A percentile compares a stretch with the other conserved stretches of the same genome.
These are phyloP conservation scores for Petunia secreta DNA, from an alignment of 257 asterid species.

Conservation along the genomic window DNA sequence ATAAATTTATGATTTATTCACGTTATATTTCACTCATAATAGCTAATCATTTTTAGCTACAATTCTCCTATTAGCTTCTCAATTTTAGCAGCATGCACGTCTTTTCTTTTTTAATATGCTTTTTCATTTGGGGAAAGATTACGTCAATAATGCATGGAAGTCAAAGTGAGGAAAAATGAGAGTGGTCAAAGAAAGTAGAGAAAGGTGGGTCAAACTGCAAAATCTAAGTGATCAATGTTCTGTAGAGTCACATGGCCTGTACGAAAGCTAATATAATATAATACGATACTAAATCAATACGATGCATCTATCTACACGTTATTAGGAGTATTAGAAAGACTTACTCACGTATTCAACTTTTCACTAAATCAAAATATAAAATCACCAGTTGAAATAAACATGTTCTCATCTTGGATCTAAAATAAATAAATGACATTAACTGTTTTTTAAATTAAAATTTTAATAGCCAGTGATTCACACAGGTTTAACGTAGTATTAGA, in stretches of 20 bases:
- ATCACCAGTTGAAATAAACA: no score
- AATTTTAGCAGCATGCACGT: not conserved
- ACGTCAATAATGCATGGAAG: not conserved
- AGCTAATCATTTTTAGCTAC: not conserved
- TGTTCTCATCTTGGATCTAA: no score
- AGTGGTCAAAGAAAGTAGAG: constrained; percentile 11
- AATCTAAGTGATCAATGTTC: constrained; percentile 13
- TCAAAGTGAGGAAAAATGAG: not conserved
- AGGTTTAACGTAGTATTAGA: no score
- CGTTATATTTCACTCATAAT: not conserved
- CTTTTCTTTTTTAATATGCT: not conserved
- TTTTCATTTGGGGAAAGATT: not conserved
- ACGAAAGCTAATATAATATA: not conserved
- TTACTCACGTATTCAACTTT: no score
- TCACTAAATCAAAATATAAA: no score
- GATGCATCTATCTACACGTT: not conserved
- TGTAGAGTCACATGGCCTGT: not conserved
- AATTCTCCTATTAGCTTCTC: not conserved
- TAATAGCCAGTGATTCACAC: no score
- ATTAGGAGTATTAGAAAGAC: not conserved
- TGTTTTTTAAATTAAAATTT: no score
- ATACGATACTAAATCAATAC: not conserved
- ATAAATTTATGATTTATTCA: not conserved
- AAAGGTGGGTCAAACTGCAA: constrained; percentile 12
- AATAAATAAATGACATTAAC: no score